Conservation (phyloP, 768 basidiomycete species). For the Chalciporus pseudorubinellus region DNA sequence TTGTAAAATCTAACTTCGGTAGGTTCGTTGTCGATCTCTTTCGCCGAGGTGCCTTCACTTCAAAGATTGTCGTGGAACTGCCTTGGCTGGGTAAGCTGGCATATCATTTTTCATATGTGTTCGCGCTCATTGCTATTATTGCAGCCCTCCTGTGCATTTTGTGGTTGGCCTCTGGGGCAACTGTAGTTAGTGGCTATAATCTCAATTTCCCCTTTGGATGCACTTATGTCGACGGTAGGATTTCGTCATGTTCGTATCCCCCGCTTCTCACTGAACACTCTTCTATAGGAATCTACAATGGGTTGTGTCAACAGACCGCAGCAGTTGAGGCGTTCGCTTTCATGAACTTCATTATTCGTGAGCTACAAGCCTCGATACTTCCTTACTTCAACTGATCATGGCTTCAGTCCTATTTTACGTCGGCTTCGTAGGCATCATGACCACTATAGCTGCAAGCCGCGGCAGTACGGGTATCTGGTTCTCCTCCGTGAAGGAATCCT, state of each 20-base stretch:
- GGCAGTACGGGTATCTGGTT: slow-evolving; percentile 34
- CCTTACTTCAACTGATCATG: not conserved
- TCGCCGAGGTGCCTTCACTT: slow-evolving; percentile 38
- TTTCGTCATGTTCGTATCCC: not conserved
- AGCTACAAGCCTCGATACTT: slow-evolving; percentile 4
- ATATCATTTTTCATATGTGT: not conserved
- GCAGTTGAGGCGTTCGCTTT: slow-evolving; percentile 37
- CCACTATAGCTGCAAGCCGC: slow-evolving; percentile 24
- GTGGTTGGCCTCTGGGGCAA: slow-evolving; percentile 38
- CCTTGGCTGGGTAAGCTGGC: slow-evolving; percentile 34
- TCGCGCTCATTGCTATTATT: not conserved
- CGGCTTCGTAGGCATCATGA: slow-evolving; percentile 21
- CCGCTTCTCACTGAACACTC: slow-evolving; percentile 1
- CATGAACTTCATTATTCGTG: slow-evolving; percentile 36
- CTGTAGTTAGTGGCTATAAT: slow-evolving; percentile 14
- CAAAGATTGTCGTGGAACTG: slow-evolving; percentile 39
- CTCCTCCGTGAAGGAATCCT: slow-evolving; percentile 32
- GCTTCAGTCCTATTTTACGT: slow-evolving; percentile 35
- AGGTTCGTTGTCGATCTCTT: slow-evolving; percentile 37
- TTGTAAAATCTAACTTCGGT: not conserved
- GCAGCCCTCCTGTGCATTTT: slow-evolving; percentile 36
- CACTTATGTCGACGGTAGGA: slow-evolving; percentile 3
- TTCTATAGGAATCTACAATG: slow-evolving; percentile 8
- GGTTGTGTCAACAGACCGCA: slow-evolving; percentile 29
- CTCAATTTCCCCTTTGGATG: slow-evolving; percentile 13